These are phyloP conservation scores for Thraustochytrium sp. DNA, from an alignment of 352 stramenopile species.

Conservation along the genomic window DNA sequence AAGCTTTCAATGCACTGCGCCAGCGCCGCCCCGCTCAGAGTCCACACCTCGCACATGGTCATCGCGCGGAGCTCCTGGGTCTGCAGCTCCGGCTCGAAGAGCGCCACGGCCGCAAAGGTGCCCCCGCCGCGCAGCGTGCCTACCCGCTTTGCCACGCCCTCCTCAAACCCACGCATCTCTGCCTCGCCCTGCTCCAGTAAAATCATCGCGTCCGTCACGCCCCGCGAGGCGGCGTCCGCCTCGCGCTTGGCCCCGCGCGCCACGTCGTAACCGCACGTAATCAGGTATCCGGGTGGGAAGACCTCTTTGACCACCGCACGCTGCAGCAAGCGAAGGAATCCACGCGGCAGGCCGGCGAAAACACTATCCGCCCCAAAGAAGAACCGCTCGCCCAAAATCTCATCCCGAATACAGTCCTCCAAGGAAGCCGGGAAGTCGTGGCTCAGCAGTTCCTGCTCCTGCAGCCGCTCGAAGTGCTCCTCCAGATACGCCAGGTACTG, in stretches of 20 bases:
- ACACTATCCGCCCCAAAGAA: neutral
- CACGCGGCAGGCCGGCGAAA: neutral
- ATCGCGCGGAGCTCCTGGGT: neutral
- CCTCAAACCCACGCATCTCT: neutral
- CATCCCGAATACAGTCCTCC: neutral
- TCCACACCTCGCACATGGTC: neutral
- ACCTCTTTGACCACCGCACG: neutral
- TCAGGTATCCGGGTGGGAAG: neutral
- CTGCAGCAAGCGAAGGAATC: neutral
- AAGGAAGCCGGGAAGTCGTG: neutral
- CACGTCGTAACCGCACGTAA: neutral
- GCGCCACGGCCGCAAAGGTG: neutral
- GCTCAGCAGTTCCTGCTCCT: neutral
- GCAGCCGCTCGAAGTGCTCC: neutral
- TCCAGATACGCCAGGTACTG: neutral
- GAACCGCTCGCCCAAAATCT: neutral
- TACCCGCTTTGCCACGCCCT: neutral
- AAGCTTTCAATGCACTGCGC: neutral
- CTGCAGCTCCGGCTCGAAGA: constrained; percentile 16
- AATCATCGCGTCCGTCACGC: constrained; percentile 9
- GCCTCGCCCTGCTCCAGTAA: constrained; percentile 3
- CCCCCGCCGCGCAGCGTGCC: neutral
- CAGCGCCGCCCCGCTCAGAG: neutral
- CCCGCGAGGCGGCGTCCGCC: neutral
- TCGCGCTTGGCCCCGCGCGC: neutral